Conservation (phyloP, 2,329 filamentous ascomycete species). For the Emmonsia crescens region DNA sequence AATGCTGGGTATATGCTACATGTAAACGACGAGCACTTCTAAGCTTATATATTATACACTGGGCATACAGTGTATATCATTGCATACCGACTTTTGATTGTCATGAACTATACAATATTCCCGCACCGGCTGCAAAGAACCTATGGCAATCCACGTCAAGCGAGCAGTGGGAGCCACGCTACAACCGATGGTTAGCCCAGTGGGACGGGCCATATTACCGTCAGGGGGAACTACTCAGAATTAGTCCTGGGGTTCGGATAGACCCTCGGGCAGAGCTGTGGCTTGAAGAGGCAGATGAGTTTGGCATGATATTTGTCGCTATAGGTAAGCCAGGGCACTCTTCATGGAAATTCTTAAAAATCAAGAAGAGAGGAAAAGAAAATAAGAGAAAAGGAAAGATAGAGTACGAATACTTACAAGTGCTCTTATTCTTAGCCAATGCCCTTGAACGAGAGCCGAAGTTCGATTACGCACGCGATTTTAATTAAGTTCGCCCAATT, state of each 20-base stretch:
- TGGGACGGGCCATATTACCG: conserved; percentile 24
- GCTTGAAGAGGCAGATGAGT: conserved; percentile 35
- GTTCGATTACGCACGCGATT: too few species aligned
- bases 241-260: conserved; percentile 22
- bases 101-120: conserved; percentile 28
- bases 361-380: neutral
- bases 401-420: neutral
- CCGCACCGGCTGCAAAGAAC: conserved; percentile 29
- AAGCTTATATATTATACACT: conserved; percentile 28
- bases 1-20: conserved; percentile 41
- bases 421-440: neutral
- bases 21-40: conserved; percentile 41
- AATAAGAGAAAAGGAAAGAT: neutral
- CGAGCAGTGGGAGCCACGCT: conserved; percentile 25
- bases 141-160: conserved; percentile 28
- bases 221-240: conserved; percentile 22
- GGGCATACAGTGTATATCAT: conserved; percentile 31
- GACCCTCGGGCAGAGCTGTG: conserved; percentile 27
- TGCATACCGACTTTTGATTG: conserved; percentile 26
- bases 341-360: neutral
- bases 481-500: neutral
- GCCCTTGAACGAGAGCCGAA: neutral
- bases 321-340: conserved; percentile 21
- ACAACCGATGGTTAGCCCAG: conserved; percentile 24
- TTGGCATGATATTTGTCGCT: conserved; percentile 31